phyloP scores from a whole-genome alignment of 768 basidiomycete genomes.

The Lactarius hengduanensis region DNA sequence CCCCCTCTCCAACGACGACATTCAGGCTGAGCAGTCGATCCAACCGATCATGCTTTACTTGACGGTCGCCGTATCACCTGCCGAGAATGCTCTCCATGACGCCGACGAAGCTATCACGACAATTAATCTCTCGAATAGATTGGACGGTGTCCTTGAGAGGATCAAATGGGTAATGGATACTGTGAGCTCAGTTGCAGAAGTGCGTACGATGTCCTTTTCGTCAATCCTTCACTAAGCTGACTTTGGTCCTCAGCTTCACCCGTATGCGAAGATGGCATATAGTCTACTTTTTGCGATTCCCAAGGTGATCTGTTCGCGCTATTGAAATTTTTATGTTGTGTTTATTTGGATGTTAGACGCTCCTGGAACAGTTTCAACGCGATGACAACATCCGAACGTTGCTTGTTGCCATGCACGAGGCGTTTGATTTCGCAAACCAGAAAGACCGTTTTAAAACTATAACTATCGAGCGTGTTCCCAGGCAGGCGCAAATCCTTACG shows the following conservation, averaged over 20 bases:
- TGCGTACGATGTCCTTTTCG: background rate
- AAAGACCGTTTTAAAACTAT: background rate
- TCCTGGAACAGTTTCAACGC: background rate
- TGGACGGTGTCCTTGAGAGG: background rate
- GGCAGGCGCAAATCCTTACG: background rate
- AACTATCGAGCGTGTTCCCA: background rate
- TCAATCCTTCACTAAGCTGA: background rate
- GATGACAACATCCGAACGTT: background rate
- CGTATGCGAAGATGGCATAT: constrained; percentile 1
- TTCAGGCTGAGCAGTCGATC: background rate
- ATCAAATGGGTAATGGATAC: background rate
- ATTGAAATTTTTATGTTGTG: background rate
- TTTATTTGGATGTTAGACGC: background rate
- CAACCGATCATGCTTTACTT: background rate
- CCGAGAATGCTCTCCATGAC: background rate
- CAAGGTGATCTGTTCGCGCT: background rate
- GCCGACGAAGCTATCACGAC: background rate
- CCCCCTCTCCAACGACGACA: background rate
- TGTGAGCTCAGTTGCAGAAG: background rate
- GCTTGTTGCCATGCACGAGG: background rate
- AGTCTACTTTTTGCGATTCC: background rate
- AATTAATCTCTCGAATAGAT: background rate
- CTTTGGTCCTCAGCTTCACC: background rate
- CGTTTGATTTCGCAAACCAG: background rate
- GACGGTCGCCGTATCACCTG: background rate